Evolutionary conservation across 2,329 filamentous ascomycete species (phyloP).

Genomic region (Xylaria sp.): DNA sequence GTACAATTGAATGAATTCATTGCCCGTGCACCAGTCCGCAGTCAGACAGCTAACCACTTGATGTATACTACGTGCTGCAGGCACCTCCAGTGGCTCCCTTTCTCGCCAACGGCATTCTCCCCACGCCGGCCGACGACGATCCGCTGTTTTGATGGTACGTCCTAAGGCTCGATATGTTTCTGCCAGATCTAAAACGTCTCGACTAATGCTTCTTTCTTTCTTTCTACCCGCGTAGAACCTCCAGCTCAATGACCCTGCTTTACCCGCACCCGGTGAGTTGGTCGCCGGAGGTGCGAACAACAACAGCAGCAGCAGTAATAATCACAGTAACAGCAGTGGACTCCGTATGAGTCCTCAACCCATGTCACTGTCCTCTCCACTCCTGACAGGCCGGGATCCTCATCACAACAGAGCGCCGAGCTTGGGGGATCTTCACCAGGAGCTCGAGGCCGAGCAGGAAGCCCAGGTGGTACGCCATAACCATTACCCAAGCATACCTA

Average conservation of each 20-base stretch:
- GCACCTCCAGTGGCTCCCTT: slow-evolving; percentile 65
- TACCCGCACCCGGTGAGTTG: slow-evolving; percentile 78
- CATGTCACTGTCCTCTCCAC: slow-evolving; percentile 62
- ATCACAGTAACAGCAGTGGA: background rate
- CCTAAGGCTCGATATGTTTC: too few species aligned
- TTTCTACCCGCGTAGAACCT: slow-evolving; percentile 59
- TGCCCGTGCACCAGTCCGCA: too few species aligned
- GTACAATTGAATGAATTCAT: slow-evolving; percentile 38
- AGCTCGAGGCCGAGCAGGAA: slow-evolving; percentile 82
- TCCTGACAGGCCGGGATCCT: slow-evolving; percentile 60
- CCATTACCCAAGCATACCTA: background rate
- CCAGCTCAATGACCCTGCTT: slow-evolving; percentile 75
- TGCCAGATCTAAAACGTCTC: background rate
- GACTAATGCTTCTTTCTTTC: background rate
- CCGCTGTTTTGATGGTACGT: slow-evolving; percentile 69
- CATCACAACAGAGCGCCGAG: slow-evolving; percentile 76
- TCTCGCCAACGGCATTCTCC: slow-evolving; percentile 59
- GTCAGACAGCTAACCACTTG: background rate
- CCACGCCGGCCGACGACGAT: slow-evolving; percentile 69
- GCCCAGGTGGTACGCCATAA: slow-evolving; percentile 72
- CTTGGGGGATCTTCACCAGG: slow-evolving; percentile 80
- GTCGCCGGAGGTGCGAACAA: slow-evolving; percentile 58
- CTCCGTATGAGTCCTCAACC: slow-evolving; percentile 57
- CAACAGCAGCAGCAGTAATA: slow-evolving; percentile 9
- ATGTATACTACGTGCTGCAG: slow-evolving; percentile 46